Conservation (phyloP, 306 rosid genomes). For the Cucurbita maxima region DNA sequence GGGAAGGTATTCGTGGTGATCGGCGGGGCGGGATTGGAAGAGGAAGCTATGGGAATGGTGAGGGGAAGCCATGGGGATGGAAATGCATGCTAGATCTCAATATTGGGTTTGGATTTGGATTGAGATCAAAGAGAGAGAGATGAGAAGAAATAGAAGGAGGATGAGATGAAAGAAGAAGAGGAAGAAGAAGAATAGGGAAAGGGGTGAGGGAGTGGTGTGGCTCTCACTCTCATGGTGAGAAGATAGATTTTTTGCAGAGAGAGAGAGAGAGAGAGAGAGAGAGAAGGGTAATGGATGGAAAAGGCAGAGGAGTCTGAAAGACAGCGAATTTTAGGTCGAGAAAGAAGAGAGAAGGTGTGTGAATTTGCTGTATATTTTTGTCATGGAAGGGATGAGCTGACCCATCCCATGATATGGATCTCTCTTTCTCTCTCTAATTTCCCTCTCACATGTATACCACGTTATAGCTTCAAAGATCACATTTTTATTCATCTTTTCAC, state of each 20-base stretch:
- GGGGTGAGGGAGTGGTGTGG: constrained; percentile 38
- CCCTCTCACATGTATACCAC: constrained; percentile 1
- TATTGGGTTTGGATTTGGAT: neutral
- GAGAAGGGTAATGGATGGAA: neutral
- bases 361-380: constrained; percentile 13
- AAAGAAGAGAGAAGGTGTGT: constrained; percentile 9
- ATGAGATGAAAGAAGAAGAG: neutral
- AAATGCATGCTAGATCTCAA: neutral
- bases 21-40: constrained; percentile 52
- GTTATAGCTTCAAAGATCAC: neutral
- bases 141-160: neutral
- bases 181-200: constrained; percentile 12
- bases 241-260: constrained; percentile 47
- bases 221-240: constrained; percentile 76
- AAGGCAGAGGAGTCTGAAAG: constrained; percentile 12
- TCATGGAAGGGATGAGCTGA: constrained; percentile 21
- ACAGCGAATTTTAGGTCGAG: constrained; percentile 8
- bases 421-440: neutral
- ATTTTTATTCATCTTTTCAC: too few relatives aligned
- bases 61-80: constrained; percentile 31
- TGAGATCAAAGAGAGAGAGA: neutral
- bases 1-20: constrained; percentile 25
- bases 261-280: neutral
- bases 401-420: constrained; percentile 15
- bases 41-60: constrained; percentile 58